Evolutionary conservation across 1,139 yeast species (phyloP).

Genomic region (Geotrichum aggregatum): DNA sequence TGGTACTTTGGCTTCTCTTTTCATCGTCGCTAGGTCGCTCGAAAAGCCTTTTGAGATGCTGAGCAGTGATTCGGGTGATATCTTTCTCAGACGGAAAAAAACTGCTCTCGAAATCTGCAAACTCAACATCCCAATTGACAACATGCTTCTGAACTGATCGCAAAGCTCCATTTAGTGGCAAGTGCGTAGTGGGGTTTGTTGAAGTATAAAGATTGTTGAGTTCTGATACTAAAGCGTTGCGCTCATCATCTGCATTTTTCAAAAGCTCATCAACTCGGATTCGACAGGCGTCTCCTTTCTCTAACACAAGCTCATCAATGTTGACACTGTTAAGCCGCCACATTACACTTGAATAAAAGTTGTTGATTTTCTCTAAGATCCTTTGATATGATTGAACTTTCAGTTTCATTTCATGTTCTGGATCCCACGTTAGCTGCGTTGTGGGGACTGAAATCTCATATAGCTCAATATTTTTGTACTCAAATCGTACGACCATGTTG

Average conservation of each 20-base stretch:
- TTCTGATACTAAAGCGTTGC: slow-evolving; percentile 43
- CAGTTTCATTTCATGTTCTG: slow-evolving; percentile 63
- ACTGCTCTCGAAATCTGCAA: slow-evolving; percentile 71
- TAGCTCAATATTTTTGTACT: slow-evolving; percentile 67
- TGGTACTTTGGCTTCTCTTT: slow-evolving; percentile 23
- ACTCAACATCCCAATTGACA: slow-evolving; percentile 83
- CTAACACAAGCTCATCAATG: slow-evolving; percentile 68
- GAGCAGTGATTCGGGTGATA: slow-evolving; percentile 84
- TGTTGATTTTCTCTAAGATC: slow-evolving; percentile 51
- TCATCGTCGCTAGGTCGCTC: slow-evolving; percentile 43
- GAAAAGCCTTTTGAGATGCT: slow-evolving; percentile 75
- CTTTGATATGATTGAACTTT: slow-evolving; percentile 60
- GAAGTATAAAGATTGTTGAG: slow-evolving; percentile 53
- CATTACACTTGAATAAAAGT: slow-evolving; percentile 70
- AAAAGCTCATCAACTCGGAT: slow-evolving; percentile 57
- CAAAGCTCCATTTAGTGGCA: slow-evolving; percentile 65
- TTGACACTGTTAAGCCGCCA: slow-evolving; percentile 72
- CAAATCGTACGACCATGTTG: slow-evolving; percentile 74
- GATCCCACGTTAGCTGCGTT: slow-evolving; percentile 65
- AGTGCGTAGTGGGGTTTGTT: slow-evolving; percentile 60
- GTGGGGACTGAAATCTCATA: slow-evolving; percentile 78
- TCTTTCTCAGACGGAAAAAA: slow-evolving; percentile 91
- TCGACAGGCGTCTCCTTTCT: slow-evolving; percentile 66
- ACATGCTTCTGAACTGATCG: slow-evolving; percentile 76
- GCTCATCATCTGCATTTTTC: slow-evolving; percentile 51